Conservation (phyloP, 1,284 basidiomycete genomes). For the Vanrija humicola region DNA sequence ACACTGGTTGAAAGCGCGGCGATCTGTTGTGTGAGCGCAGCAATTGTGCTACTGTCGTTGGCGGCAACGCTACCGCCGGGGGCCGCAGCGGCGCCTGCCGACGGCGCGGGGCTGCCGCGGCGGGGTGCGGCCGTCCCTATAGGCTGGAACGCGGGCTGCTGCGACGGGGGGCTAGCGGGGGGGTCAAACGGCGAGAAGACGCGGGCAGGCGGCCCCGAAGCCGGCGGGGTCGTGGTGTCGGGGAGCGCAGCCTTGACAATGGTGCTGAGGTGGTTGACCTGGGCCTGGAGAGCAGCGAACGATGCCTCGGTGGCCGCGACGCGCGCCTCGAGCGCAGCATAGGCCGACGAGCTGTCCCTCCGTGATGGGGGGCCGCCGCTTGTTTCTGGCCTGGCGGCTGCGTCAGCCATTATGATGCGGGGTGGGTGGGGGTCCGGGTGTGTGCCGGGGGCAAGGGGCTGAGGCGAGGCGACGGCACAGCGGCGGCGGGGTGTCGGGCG, state of each 20-base stretch:
- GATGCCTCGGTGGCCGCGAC: constrained; percentile 35
- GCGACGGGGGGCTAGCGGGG: neutral
- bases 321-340: constrained; percentile 31
- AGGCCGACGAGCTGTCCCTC: constrained; percentile 3
- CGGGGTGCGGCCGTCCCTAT: neutral
- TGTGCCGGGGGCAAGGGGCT: too few relatives aligned
- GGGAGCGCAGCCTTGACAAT: constrained; percentile 20
- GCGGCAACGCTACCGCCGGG: neutral
- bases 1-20: constrained; percentile 80
- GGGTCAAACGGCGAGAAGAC: constrained; percentile 24
- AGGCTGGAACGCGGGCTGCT: neutral
- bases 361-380: too few relatives aligned
- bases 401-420: too few relatives aligned
- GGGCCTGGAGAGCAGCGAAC: constrained; percentile 30
- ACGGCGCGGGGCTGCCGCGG: neutral
- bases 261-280: constrained; percentile 31
- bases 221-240: constrained; percentile 1
- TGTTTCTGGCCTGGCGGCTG: too few relatives aligned
- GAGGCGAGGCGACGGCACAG: too few relatives aligned
- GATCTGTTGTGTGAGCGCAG: constrained; percentile 70
- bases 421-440: too few relatives aligned
- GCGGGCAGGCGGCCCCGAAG: constrained; percentile 1
- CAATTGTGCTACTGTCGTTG: constrained; percentile 41
- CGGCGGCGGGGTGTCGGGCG: too few relatives aligned
- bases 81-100: too few relatives aligned